Conservation (phyloP, 192 early-diverging fungal species). For the Anaeromyces robustus region DNA sequence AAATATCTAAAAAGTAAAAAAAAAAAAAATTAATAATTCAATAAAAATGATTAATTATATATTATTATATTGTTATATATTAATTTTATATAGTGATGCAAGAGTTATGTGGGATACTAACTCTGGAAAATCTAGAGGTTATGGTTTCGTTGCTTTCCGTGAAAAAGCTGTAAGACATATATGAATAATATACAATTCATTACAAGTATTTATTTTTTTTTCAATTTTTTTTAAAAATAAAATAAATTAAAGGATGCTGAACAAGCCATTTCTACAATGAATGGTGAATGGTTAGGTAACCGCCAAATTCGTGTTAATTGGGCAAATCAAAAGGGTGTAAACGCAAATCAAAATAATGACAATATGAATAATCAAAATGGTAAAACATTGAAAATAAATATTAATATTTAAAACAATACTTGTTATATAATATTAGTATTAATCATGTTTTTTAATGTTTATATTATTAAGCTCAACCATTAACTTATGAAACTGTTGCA, state of each 20-base stretch:
- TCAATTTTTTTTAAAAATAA: too few relatives aligned
- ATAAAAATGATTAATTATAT: too few relatives aligned
- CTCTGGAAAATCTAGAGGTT: conserved; percentile 80
- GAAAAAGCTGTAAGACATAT: conserved; percentile 32
- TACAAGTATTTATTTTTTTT: too few relatives aligned
- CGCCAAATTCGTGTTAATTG: conserved; percentile 82
- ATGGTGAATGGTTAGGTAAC: conserved; percentile 74
- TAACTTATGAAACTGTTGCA: conserved; percentile 47
- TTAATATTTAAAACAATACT: too few relatives aligned
- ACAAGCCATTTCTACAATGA: conserved; percentile 69
- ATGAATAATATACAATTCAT: too few relatives aligned
- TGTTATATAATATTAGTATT: not conserved
- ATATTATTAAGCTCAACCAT: not conserved
- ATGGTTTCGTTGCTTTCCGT: conserved; percentile 81
- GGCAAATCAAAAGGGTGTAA: conserved; percentile 68
- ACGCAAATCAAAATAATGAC: not conserved
- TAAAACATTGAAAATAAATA: not conserved
- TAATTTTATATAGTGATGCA: conserved; percentile 42
- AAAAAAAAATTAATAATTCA: too few relatives aligned
- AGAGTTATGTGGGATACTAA: conserved; percentile 85
- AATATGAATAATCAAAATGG: not conserved
- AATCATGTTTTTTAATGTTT: too few relatives aligned
- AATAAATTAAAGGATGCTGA: conserved; percentile 49
- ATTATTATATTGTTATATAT: too few relatives aligned
- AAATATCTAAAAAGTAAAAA: too few relatives aligned